phyloP scores from a whole-genome alignment of 495 filamentous ascomycete species.

The Bacidia rubella region DNA sequence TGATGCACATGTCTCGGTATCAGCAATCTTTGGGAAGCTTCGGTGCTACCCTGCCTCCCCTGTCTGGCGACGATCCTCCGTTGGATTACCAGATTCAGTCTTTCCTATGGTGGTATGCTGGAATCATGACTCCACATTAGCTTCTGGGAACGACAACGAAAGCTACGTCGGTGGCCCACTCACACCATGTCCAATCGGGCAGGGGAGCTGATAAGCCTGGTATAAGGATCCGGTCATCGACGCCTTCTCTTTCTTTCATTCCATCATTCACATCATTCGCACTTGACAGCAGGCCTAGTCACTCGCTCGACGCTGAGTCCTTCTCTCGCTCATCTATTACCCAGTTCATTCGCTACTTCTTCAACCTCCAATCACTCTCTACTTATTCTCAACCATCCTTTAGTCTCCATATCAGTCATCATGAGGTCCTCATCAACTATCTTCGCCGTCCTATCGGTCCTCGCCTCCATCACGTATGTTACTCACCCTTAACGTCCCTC shows the following conservation, averaged over 20 bases:
- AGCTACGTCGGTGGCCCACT: not conserved
- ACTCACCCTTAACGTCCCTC: not conserved
- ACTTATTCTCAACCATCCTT: not conserved
- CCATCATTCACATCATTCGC: not conserved
- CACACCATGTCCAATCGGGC: not conserved
- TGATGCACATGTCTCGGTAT: not conserved
- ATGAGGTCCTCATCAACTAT: conserved; percentile 12
- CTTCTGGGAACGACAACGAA: not conserved
- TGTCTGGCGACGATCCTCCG: not conserved
- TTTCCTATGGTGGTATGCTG: not conserved
- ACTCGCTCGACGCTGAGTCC: not conserved
- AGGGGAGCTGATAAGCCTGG: conserved; percentile 2
- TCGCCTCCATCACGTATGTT: conserved; percentile 11
- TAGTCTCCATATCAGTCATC: not conserved
- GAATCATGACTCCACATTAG: not conserved
- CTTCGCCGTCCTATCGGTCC: conserved; percentile 11
- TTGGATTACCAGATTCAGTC: not conserved
- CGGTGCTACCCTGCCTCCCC: not conserved
- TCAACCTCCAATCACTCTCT: not conserved
- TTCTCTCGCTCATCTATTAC: not conserved
- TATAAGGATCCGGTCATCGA: conserved; percentile 2
- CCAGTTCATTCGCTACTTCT: not conserved
- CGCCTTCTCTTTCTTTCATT: conserved; percentile 1
- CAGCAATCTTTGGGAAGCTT: not conserved
- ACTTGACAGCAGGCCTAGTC: not conserved